Base-by-base conservation (phyloP, 208 protist species). In the Trypanosoma cruzi region DNA sequence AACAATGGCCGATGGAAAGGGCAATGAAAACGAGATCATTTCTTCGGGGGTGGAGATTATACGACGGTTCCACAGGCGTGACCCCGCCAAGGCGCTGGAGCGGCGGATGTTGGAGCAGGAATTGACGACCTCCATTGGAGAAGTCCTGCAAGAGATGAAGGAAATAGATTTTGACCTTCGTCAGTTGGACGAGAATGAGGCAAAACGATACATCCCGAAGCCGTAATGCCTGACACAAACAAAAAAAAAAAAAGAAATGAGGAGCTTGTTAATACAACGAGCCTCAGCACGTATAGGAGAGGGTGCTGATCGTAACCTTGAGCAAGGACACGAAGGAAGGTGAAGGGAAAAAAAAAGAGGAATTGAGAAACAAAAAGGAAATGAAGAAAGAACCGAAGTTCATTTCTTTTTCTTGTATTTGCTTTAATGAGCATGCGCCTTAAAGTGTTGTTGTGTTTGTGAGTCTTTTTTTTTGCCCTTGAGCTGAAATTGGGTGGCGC, bases 101-200 rank as follows among this genome's bases (percentile, higher is more conserved):
- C 70, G 75, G 37, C 75, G 77, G 37, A 55, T 77, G 22, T 66
- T 81, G 10, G 84, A 92, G 69, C 64, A 70, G 54, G 79, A 82
- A 60, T 70, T 96, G 16, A 78, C 77, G 31, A 37, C 71, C 14
- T 69, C 70, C 48, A 83, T 96, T 28, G 64, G 34, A 32, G 72
- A 79, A 29, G 68, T 82, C 40, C 78, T 92, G 53, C 28, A 37
- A 0, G 87, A 93, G 66, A 96, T 96, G 87, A 82, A 79, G 53
- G 80, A 64, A 37, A 68, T 96, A n/a, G 87, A 96, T 72, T 64
- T 58, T 22, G 78, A 92, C 59, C 64, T 77, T 53, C 57, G 57
- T 31, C 22, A 69, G 26, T 22, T 77, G 8, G 66, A 71, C 40
- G 34, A 34, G 22, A 50, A 62, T 20, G 63, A 77, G 28, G 34